Evolutionary conservation across 192 early-diverging fungal genomes (phyloP).

Genomic region (Oehlia diaphana): DNA sequence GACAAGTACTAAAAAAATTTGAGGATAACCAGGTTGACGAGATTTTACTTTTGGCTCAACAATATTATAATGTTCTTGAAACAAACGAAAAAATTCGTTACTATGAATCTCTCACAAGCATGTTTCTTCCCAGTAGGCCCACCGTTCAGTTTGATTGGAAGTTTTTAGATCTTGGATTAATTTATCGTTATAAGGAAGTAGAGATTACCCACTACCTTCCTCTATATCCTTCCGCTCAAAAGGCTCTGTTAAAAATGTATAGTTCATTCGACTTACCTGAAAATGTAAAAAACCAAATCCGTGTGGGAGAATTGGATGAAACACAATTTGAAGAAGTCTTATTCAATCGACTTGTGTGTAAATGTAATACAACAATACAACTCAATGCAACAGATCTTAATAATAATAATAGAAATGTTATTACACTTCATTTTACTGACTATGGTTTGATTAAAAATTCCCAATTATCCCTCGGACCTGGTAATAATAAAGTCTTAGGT

Average conservation of each 20-base stretch:
- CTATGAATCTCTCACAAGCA: slow-evolving; percentile 11
- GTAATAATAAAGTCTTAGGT: slow-evolving; percentile 24
- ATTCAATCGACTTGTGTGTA: slow-evolving; percentile 30
- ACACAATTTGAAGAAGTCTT: slow-evolving; percentile 32
- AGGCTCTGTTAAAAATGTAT: slow-evolving; percentile 36
- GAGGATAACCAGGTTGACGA: background rate
- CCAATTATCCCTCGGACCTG: slow-evolving; percentile 32
- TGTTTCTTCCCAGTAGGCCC: slow-evolving; percentile 29
- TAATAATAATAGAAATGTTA: slow-evolving; percentile 6
- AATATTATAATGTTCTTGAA: slow-evolving; percentile 11
- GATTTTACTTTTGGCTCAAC: slow-evolving; percentile 10
- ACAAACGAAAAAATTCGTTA: background rate
- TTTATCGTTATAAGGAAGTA: slow-evolving; percentile 34
- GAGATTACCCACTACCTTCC: slow-evolving; percentile 22
- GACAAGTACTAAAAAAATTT: slow-evolving; percentile 17
- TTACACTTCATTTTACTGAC: slow-evolving; percentile 27
- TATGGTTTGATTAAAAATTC: slow-evolving; percentile 2
- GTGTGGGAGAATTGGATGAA: slow-evolving; percentile 15
- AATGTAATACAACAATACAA: slow-evolving; percentile 12
- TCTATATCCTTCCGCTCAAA: slow-evolving; percentile 35
- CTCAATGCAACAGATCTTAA: slow-evolving; percentile 34
- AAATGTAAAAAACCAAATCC: slow-evolving; percentile 28
- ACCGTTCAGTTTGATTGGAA: slow-evolving; percentile 33
- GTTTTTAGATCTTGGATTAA: slow-evolving; percentile 34
- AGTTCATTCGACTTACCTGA: slow-evolving; percentile 13